Base-by-base conservation (phyloP, 2,329 filamentous ascomycete species). In the Aspergillus arachidicola region DNA sequence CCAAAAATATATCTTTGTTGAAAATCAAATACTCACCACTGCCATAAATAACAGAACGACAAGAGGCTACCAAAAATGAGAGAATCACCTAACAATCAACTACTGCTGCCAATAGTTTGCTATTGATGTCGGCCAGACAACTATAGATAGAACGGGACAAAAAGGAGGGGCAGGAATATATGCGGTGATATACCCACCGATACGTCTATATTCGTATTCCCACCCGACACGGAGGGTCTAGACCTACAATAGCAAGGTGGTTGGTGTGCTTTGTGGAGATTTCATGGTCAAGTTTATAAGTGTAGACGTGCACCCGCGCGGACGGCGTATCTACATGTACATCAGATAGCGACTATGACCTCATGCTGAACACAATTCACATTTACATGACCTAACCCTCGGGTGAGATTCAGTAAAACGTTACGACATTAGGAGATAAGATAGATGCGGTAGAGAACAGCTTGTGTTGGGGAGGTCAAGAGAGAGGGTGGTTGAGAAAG, bases 341-440 rank as follows among this genome's bases (percentile, higher is more conserved):
- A 54, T n/a, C 28, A 14, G 1, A 54, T 11, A 28, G 26, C 11
- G 21, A 23, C 34, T 12, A 30, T 34, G 32, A 34, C 34, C 34
- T 36, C 34, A 36, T 36, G 34, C 12, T 36, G 34, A 36, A 36
- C 34, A 21, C 9, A 34, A n/a, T 28, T 55, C 21, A 36, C 19
- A 38, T 55, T 55, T 55, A 55, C 34, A 38, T 55, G 6, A 55
- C 51, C n/a, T 55, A 38, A 38, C 51, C 51, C n/a, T 23, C 51
- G 34, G 16, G 51, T 38, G 51, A 36, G 51, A 55, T 55, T 55
- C 51, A 55, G 28, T 62, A 54, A 56, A 54, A 59, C 63, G 61
- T 65, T 60, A 65, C 63, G 61, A 61, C 63, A 63, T 65, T 61
- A 51, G 48, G 48, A 51, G 48, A 32, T 51, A 65, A 30, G 36